A percentile compares a stretch with the other conserved stretches of the same genome.
Conservation (phyloP, 108 stramenopile species). For the Cylindrotheca fusiformis region DNA sequence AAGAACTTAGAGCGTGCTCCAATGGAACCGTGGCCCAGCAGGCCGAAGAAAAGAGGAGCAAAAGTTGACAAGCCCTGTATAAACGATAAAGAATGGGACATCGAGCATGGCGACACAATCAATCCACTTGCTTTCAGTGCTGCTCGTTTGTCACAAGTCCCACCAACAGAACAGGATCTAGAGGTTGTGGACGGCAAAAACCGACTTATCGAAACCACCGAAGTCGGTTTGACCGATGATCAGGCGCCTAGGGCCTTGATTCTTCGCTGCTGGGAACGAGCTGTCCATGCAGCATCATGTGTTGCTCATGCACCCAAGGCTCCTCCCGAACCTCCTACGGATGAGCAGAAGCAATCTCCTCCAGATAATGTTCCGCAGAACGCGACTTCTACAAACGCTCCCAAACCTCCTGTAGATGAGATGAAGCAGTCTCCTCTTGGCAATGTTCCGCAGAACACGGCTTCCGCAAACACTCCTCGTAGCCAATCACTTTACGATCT, state of each 20-base stretch:
- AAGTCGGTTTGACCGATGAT: conserved; percentile 3
- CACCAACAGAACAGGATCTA: neutral
- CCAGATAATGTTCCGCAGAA: neutral
- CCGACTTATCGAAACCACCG: conserved; percentile 8
- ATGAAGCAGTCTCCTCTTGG: too few relatives aligned
- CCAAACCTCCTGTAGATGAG: neutral
- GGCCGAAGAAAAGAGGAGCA: neutral
- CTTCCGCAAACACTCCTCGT: neutral
- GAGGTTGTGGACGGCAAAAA: conserved; percentile 4
- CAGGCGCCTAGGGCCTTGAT: conserved; percentile 29
- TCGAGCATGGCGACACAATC: conserved; percentile 33
- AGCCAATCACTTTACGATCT: neutral
- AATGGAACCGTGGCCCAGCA: conserved; percentile 12
- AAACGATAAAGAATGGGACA: conserved; percentile 22
- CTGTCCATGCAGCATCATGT: conserved; percentile 28
- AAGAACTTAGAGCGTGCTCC: neutral
- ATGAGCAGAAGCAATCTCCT: neutral
- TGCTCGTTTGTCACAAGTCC: conserved; percentile 22
- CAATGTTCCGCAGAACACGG: neutral
- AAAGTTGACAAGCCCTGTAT: neutral
- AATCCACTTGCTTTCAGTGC: conserved; percentile 25
- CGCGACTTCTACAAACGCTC: too few relatives aligned
- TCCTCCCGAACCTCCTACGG: neutral
- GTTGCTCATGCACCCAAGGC: neutral
- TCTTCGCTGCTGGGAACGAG: conserved; percentile 41